Conservation (phyloP, 331 rosid species). For the Rhamnella rubrinervis region DNA sequence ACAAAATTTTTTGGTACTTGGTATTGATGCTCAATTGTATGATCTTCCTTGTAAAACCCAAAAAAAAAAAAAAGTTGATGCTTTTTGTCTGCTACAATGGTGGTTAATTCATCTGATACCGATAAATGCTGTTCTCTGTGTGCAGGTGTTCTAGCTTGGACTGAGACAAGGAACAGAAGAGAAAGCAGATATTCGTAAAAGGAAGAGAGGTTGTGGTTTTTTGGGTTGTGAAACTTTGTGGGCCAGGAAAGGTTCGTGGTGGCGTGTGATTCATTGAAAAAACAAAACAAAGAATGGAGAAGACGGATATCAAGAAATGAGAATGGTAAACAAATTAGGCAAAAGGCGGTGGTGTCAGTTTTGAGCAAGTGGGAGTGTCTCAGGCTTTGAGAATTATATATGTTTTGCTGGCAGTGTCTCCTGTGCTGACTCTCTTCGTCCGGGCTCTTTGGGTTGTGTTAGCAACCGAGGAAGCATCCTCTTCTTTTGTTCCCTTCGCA, state of each 20-base stretch:
- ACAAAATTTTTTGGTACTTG: constrained; percentile 5
- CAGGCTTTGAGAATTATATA: constrained; percentile 48
- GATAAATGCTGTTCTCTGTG: constrained; percentile 31
- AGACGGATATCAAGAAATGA: constrained; percentile 37
- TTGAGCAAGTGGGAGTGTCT: constrained; percentile 67
- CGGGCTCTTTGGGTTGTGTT: constrained; percentile 59
- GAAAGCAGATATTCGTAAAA: constrained; percentile 29
- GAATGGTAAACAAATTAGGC: constrained; percentile 33
- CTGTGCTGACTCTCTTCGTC: constrained; percentile 50
- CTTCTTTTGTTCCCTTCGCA: constrained; percentile 51
- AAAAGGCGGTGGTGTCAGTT: constrained; percentile 73
- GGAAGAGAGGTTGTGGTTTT: constrained; percentile 47
- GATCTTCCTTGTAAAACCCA: constrained; percentile 28
- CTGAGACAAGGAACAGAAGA: constrained; percentile 24
- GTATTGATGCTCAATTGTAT: constrained; percentile 21
- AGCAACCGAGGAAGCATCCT: constrained; percentile 70
- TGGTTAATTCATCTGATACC: constrained; percentile 36
- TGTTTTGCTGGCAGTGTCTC: constrained; percentile 47
- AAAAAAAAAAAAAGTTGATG: constrained; percentile 24
- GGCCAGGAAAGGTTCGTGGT: constrained; percentile 30
- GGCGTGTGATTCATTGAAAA: constrained; percentile 41
- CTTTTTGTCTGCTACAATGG: constrained; percentile 42
- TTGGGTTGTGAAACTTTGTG: constrained; percentile 34
- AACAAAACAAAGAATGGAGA: constrained; percentile 24
- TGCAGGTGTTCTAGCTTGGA: constrained; percentile 47